Evolutionary conservation across 2,329 filamentous ascomycete species (phyloP).

Genomic region (Penicillium digitatum): DNA sequence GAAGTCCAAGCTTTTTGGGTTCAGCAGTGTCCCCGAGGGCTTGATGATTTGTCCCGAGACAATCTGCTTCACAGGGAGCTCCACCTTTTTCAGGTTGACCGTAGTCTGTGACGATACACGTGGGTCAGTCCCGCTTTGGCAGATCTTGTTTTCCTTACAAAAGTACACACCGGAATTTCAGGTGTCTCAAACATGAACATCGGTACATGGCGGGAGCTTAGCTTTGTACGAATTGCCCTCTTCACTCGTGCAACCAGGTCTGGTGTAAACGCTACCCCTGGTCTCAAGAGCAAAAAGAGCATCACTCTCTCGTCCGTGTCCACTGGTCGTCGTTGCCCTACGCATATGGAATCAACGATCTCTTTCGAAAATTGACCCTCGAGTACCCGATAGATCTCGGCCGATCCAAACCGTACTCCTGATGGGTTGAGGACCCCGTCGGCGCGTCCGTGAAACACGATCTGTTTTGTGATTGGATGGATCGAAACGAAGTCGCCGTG

Average conservation of each 20-base stretch:
- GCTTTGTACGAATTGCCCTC: slow-evolving; percentile 59
- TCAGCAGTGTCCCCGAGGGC: slow-evolving; percentile 70
- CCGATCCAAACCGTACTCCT: slow-evolving; percentile 73
- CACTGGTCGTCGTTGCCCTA: slow-evolving; percentile 65
- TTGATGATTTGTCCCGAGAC: slow-evolving; percentile 69
- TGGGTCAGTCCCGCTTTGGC: slow-evolving; percentile 46
- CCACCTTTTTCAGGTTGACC: slow-evolving; percentile 80
- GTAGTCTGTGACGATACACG: slow-evolving; percentile 57
- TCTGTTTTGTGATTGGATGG: slow-evolving; percentile 62
- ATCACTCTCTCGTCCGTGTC: slow-evolving; percentile 58
- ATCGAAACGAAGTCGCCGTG: slow-evolving; percentile 76
- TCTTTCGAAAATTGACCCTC: slow-evolving; percentile 43
- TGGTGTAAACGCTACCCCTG: slow-evolving; percentile 8
- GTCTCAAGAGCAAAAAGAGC: slow-evolving; percentile 58
- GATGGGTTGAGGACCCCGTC: slow-evolving; percentile 78
- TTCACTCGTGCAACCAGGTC: slow-evolving; percentile 55
- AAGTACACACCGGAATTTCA: slow-evolving; percentile 58
- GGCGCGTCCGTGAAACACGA: slow-evolving; percentile 35
- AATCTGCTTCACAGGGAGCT: slow-evolving; percentile 78
- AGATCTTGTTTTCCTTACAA: slow-evolving; percentile 49
- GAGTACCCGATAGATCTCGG: slow-evolving; percentile 74
- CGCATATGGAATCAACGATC: slow-evolving; percentile 68
- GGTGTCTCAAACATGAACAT: slow-evolving; percentile 73
- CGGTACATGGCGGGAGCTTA: slow-evolving; percentile 73
- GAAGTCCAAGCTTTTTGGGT: slow-evolving; percentile 69